phyloP scores from a whole-genome alignment of 306 rosid genomes.

The Erythrophleum fordii region DNA sequence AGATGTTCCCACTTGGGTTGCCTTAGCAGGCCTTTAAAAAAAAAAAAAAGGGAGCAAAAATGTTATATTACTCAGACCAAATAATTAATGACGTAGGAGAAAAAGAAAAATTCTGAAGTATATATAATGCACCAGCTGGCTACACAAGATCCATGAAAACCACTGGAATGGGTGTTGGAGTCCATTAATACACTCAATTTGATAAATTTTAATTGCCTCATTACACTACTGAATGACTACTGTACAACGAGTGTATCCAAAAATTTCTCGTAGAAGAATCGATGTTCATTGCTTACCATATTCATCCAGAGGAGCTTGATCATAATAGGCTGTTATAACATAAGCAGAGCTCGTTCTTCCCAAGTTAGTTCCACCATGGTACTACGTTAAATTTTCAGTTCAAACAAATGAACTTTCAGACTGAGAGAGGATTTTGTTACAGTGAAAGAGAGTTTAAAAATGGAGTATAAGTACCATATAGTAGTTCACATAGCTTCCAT shows the following conservation, averaged over 20 bases:
- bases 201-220: background rate
- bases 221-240: background rate
- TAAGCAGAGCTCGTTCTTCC: conserved; percentile 69
- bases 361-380: conserved; percentile 86
- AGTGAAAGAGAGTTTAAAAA: background rate
- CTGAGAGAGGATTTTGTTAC: background rate
- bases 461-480: conserved; percentile 65
- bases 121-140: too few species aligned
- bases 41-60: background rate
- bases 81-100: too few species aligned
- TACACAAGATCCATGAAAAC: too few species aligned
- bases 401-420: background rate
- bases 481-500: conserved; percentile 86
- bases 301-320: conserved; percentile 83
- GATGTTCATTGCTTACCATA: conserved; percentile 53
- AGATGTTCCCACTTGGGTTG: conserved; percentile 84
- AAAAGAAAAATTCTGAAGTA: too few species aligned
- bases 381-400: conserved; percentile 44
- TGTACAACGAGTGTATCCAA: background rate
- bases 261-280: background rate
- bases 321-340: conserved; percentile 61
- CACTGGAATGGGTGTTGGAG: too few species aligned
- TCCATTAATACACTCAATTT: too few species aligned
- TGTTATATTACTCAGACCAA: background rate
- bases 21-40: conserved; percentile 62